Evolutionary conservation across 768 basidiomycete species (phyloP).

Genomic region (Leucocoprinus sp.): DNA sequence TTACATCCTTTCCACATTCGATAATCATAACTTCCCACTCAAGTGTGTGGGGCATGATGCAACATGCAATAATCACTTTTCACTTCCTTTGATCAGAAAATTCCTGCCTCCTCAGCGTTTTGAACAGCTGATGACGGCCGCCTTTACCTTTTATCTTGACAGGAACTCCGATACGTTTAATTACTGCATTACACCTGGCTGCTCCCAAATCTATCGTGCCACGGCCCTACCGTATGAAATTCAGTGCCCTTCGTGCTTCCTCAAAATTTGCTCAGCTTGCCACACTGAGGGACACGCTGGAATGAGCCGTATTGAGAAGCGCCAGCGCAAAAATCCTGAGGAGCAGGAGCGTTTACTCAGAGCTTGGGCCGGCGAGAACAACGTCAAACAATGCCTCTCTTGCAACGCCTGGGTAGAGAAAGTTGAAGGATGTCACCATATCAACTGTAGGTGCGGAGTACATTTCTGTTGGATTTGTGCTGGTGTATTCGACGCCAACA

Average conservation of each 20-base stretch:
- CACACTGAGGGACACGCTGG: conserved; percentile 42
- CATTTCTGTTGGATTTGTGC: conserved; percentile 24
- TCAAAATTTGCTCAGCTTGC: conserved; percentile 39
- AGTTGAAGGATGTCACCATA: conserved; percentile 47
- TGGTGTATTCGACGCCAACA: conserved; percentile 7
- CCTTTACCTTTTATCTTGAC: conserved; percentile 48
- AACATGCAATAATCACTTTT: conserved; percentile 43
- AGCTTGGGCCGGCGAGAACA: conserved; percentile 27
- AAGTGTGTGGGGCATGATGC: conserved; percentile 55
- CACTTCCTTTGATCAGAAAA: conserved; percentile 43
- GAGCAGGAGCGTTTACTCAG: conserved; percentile 35
- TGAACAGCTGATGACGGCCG: conserved; percentile 42
- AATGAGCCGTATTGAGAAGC: conserved; percentile 37
- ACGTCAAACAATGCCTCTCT: conserved; percentile 38
- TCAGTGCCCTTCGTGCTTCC: conserved; percentile 47
- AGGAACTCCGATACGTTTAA: conserved; percentile 46
- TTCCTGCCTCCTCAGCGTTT: conserved; percentile 45
- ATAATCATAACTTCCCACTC: conserved; percentile 46
- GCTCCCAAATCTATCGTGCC: conserved; percentile 53
- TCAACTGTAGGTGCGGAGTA: conserved; percentile 40
- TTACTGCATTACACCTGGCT: conserved; percentile 69
- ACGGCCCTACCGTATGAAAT: conserved; percentile 19
- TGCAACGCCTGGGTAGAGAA: conserved; percentile 42
- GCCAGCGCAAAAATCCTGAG: conserved; percentile 24
- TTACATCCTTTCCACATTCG: conserved; percentile 34